Percentiles rank a stretch among this genome's conserved stretches.
These are phyloP conservation scores for Gracilaria gracilis DNA, from an alignment of 23 red algal genomes.

Conservation along the genomic window DNA sequence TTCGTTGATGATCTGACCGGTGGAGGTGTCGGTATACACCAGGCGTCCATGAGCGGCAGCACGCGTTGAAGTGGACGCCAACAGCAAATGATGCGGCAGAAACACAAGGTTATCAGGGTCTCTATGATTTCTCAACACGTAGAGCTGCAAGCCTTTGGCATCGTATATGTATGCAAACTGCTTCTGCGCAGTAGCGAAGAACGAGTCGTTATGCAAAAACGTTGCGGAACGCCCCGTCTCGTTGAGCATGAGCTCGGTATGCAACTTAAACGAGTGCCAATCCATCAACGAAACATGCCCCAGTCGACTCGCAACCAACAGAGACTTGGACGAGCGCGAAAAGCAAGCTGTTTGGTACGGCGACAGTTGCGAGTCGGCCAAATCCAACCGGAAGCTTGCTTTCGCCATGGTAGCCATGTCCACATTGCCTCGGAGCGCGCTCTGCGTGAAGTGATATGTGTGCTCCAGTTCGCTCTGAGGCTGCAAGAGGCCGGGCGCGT, in stretches of 20 bases:
- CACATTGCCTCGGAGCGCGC: conserved; percentile 27
- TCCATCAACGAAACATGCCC: conserved; percentile 84
- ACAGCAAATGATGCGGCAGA: conserved; percentile 93
- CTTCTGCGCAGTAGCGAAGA: conserved; percentile 87
- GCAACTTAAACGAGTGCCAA: conserved; percentile 70
- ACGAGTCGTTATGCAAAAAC: conserved; percentile 84
- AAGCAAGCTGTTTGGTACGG: conserved; percentile 78
- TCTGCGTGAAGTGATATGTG: conserved; percentile 76
- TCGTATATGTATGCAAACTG: conserved; percentile 92
- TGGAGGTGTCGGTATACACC: conserved; percentile 86
- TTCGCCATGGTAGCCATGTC: conserved; percentile 60
- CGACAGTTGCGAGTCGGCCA: conserved; percentile 32
- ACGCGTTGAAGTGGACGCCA: conserved; percentile 64
- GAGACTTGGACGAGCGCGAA: conserved; percentile 74
- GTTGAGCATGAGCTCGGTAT: conserved; percentile 76
- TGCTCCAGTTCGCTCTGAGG: conserved; percentile 71
- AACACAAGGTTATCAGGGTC: conserved; percentile 81
- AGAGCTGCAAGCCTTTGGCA: conserved; percentile 79
- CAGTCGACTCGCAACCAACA: conserved; percentile 75
- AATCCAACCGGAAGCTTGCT: conserved; percentile 61
- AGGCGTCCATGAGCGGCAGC: conserved; percentile 32
- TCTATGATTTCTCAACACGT: conserved; percentile 81
- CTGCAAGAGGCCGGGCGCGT: conserved; percentile 68
- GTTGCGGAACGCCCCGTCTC: conserved; percentile 84
- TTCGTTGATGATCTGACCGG: conserved; percentile 73